A percentile compares a stretch with the other conserved stretches of the same genome.
phyloP scores from a whole-genome alignment of 2,329 filamentous ascomycete genomes.

The Aspergillus uvarum region DNA sequence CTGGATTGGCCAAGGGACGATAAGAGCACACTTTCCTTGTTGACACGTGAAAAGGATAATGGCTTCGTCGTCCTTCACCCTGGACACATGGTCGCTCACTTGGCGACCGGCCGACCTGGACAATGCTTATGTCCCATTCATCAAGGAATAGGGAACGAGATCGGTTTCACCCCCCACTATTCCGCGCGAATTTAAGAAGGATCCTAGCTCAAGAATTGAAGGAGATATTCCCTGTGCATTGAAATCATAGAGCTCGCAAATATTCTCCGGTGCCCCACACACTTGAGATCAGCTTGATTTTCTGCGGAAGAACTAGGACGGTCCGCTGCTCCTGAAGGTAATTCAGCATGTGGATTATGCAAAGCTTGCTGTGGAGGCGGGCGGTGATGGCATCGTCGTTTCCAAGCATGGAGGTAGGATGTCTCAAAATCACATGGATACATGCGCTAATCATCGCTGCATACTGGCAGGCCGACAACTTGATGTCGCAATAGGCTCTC shows the following conservation, averaged over 20 bases:
- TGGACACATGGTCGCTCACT: conserved; percentile 68
- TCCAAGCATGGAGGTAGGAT: conserved; percentile 53
- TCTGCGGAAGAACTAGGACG: conserved; percentile 61
- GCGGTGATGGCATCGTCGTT: conserved; percentile 52
- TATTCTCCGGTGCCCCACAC: conserved; percentile 55
- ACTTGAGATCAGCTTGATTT: conserved; percentile 63
- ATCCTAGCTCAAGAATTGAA: conserved; percentile 47
- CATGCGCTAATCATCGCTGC: not conserved
- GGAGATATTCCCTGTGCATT: conserved; percentile 53
- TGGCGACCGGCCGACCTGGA: conserved; percentile 70
- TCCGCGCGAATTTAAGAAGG: conserved; percentile 57
- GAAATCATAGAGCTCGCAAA: conserved; percentile 53
- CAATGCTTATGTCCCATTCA: conserved; percentile 54
- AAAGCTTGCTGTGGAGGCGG: conserved; percentile 43
- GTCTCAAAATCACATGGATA: not conserved
- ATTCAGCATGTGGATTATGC: conserved; percentile 55
- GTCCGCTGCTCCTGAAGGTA: conserved; percentile 64
- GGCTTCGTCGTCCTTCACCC: conserved; percentile 69
- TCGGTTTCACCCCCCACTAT: conserved; percentile 67
- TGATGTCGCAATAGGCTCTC: conserved; percentile 52
- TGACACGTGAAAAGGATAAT: conserved; percentile 59
- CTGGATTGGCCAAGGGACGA: conserved; percentile 71
- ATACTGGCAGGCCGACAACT: conserved; percentile 43
- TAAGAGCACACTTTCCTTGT: conserved; percentile 63
- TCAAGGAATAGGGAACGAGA: conserved; percentile 57